These are phyloP conservation scores for Penicillium sp. DNA, from an alignment of 2,329 filamentous ascomycete genomes.

Conservation along the genomic window DNA sequence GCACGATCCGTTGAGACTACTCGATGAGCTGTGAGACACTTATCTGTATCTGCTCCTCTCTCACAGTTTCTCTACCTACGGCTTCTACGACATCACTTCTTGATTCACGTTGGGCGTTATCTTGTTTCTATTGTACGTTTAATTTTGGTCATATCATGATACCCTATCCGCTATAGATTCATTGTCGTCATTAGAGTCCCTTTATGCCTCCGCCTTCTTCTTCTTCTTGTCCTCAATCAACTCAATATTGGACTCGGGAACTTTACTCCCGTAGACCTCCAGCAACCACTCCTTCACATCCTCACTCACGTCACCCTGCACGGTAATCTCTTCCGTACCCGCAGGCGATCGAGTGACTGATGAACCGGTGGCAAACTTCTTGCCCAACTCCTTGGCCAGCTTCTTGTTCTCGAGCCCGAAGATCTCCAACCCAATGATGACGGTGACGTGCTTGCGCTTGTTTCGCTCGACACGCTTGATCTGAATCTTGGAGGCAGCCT, in stretches of 20 bases:
- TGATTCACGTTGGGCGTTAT: conserved; percentile 3
- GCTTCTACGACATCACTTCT: background rate
- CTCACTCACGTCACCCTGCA: conserved; percentile 94
- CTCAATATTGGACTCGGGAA: conserved; percentile 95
- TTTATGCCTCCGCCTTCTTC: conserved; percentile 57
- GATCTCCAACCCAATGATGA: conserved; percentile 84
- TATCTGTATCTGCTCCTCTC: background rate
- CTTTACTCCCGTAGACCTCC: conserved; percentile 79
- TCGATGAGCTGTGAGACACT: conserved; percentile 36
- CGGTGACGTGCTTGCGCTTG: conserved; percentile 95
- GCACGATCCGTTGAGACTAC: conserved; percentile 32
- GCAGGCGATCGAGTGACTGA: conserved; percentile 87
- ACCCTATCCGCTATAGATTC: conserved; percentile 26
- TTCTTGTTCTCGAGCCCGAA: conserved; percentile 95
- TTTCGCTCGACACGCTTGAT: conserved; percentile 98
- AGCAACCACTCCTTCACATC: conserved; percentile 90
- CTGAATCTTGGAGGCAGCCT: conserved; percentile 77
- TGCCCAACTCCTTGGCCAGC: conserved; percentile 92
- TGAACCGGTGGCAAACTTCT: conserved; percentile 95
- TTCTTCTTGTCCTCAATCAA: conserved; percentile 95
- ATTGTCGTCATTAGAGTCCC: conserved; percentile 21
- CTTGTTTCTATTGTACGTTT: conserved; percentile 17
- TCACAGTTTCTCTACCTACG: background rate
- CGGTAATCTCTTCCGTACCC: conserved; percentile 93
- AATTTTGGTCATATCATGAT: conserved; percentile 31